Conservation (phyloP, 257 asterid species). For the Nicotiana sylvestris region DNA sequence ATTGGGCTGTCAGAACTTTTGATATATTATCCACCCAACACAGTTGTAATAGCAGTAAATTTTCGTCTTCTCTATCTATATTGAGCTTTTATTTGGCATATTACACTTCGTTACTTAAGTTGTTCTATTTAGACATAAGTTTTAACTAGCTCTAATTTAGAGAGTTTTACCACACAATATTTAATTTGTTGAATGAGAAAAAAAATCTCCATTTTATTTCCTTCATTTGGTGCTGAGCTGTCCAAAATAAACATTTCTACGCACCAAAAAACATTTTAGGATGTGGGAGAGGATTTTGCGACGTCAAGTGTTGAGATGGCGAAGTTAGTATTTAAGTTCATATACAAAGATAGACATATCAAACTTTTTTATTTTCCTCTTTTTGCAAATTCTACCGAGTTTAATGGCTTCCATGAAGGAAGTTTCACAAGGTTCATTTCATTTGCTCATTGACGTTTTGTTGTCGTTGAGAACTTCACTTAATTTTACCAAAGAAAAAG, state of each 20-base stretch:
- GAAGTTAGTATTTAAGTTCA: neutral
- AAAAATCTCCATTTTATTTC: neutral
- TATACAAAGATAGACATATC: neutral
- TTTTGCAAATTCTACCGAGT: neutral
- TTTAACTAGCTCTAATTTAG: neutral
- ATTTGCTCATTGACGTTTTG: neutral
- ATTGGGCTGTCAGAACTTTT: neutral
- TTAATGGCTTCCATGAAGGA: neutral
- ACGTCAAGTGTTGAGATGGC: neutral
- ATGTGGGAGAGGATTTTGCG: neutral
- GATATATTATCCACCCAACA: neutral
- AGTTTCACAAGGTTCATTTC: neutral
- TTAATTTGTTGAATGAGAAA: neutral
- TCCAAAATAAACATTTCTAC: neutral
- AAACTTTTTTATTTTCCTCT: neutral
- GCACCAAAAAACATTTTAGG: neutral
- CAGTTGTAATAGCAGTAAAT: neutral
- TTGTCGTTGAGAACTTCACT: neutral
- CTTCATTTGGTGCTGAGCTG: neutral
- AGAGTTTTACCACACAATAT: neutral
- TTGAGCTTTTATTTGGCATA: too few species aligned
- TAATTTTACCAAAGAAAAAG: neutral
- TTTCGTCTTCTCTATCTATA: too few species aligned
- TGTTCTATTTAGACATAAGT: too few species aligned
- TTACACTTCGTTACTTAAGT: too few species aligned